Evolutionary conservation across 2,329 filamentous ascomycete species (phyloP).

Genomic region (Penicillium sp.): DNA sequence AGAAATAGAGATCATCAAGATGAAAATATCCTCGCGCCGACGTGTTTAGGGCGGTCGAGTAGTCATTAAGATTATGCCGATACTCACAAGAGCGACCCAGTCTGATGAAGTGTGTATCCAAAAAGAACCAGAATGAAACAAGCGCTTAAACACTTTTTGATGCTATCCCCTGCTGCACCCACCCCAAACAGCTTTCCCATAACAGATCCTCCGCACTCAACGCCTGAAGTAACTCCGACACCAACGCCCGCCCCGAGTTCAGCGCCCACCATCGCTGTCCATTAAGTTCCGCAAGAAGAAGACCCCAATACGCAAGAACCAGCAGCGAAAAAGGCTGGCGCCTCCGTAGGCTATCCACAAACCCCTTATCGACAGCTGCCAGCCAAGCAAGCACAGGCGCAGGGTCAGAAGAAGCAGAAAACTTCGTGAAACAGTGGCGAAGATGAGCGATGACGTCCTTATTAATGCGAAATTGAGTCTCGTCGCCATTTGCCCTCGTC

Average conservation of each 20-base stretch:
- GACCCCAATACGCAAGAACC: slow-evolving; percentile 29
- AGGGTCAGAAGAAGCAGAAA: slow-evolving; percentile 18
- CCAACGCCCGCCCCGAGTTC: slow-evolving; percentile 20
- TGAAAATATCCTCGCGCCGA: neutral
- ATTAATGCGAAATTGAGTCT: slow-evolving; percentile 17
- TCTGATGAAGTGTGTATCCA: neutral
- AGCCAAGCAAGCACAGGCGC: slow-evolving; percentile 30
- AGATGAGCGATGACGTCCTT: slow-evolving; percentile 21
- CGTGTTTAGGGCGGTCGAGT: neutral
- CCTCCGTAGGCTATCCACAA: slow-evolving; percentile 18
- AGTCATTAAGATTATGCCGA: neutral
- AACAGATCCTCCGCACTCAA: slow-evolving; percentile 4
- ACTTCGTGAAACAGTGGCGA: slow-evolving; percentile 27
- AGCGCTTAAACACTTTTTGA: neutral
- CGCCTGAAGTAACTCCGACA: slow-evolving; percentile 10
- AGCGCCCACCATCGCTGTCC: slow-evolving; percentile 28
- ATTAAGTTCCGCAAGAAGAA: slow-evolving; percentile 23
- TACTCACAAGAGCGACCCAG: neutral
- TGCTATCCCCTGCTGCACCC: slow-evolving; percentile 10
- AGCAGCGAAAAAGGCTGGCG: slow-evolving; percentile 23
- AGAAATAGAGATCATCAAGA: slow-evolving; percentile 2
- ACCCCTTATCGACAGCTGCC: slow-evolving; percentile 21
- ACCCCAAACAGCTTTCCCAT: slow-evolving; percentile 11
- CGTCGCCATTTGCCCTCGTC: slow-evolving; percentile 8
- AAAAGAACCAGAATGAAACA: too few relatives aligned